Evolutionary conservation across 2,329 filamentous ascomycete genomes (phyloP), one percentile per base, ranked within the genome.

Genomic region (Beauveria pseudobassiana): DNA sequence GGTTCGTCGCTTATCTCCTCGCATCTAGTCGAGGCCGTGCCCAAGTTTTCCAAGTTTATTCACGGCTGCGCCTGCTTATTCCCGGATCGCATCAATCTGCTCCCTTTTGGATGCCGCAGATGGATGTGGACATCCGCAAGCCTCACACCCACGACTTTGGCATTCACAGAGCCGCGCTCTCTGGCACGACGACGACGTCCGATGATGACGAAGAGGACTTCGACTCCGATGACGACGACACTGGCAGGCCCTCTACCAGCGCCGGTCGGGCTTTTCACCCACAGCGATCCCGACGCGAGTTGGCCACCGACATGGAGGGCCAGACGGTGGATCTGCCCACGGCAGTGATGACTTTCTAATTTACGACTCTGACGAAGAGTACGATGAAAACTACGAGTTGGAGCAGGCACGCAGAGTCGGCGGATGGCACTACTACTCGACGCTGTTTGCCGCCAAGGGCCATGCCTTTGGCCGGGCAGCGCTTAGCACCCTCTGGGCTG

Each of bases 11-110:
- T 99, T 57, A 96, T 92, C 50, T 84, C 91, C 14, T 96, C 92
- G 65, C 95, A 99, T 77, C 82, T 99, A 18, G 95, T 99, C 2
- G 95, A 99, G 77, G 93, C 95, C n/a, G 93, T 99, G 2, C 95
- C 95, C 64, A 99, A 99, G 73, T 99, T 98, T 76, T 97, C 92
- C 71, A 99, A 99, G 77, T 99, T 98, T 74, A 98, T 99, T 63
- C 95, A 99, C 74, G 95, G 95, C 63, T 92, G 88, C 1, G 93
- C 93, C 10, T 90, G 86, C 12, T 77, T 99, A 51, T 96, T 97
- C 74, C 93, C 93, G 0, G 83, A 87, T 50, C 86, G 89, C 61
- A 99, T 99, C 74, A 81, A 97, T 53, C 82, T 99, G 14, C 80
- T 99, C 6, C 95, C 95, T 0, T 99, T 91, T 99, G 95, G 95